These are phyloP conservation scores for Solanum sitiens DNA, from an alignment of 257 asterid genomes.

Conservation along the genomic window DNA sequence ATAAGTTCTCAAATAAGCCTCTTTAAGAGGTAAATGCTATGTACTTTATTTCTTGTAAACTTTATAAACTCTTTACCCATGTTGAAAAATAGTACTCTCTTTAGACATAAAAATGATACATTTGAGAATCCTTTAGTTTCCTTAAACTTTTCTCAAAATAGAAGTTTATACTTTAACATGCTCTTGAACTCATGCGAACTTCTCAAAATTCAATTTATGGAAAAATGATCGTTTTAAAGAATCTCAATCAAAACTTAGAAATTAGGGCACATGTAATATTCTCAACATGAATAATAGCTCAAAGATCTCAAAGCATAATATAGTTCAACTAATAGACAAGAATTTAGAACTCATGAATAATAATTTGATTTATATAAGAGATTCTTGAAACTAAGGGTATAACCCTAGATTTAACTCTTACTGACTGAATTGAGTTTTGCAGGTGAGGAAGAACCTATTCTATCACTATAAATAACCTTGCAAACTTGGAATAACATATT, in stretches of 20 bases:
- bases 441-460: neutral
- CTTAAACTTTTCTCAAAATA: neutral
- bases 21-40: neutral
- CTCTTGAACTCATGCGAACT: neutral
- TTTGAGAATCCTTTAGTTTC: too few species aligned
- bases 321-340: neutral
- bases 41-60: neutral
- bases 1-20: neutral
- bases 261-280: neutral
- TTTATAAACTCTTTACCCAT: neutral
- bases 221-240: neutral
- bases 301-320: neutral
- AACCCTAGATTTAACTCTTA: neutral
- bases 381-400: neutral
- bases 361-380: neutral
- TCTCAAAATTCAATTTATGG: neutral
- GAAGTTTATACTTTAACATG: neutral
- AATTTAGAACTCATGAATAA: neutral
- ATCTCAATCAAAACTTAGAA: neutral
- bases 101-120: neutral
- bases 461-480: neutral
- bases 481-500: neutral
- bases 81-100: neutral
- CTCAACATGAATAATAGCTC: neutral
- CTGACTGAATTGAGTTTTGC: neutral